Evolutionary conservation across 257 asterid genomes (phyloP).

Genomic region (Vinca minor): DNA sequence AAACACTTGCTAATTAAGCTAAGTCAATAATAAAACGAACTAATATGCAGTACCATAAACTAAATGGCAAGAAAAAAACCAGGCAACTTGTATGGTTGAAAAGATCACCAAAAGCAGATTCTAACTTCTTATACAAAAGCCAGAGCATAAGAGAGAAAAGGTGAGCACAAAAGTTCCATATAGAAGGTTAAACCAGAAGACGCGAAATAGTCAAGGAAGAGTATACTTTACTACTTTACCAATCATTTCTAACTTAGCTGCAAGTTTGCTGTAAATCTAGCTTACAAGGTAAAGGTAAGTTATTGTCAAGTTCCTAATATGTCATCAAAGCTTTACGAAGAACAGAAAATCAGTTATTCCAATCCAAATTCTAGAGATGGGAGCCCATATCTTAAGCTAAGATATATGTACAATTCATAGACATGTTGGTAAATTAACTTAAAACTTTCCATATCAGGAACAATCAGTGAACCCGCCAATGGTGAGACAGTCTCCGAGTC

Average conservation of each 20-base stretch:
- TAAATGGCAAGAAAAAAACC: no score
- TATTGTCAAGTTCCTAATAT: conserved; percentile 2
- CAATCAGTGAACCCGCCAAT: background rate
- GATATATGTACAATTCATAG: conserved; percentile 16
- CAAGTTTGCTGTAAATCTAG: conserved; percentile 3
- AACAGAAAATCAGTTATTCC: background rate
- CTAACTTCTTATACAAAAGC: no score
- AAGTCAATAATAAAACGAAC: no score
- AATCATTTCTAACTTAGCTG: conserved; percentile 11
- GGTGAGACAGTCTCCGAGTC: background rate
- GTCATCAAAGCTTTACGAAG: conserved; percentile 1
- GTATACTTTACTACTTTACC: conserved; percentile 10
- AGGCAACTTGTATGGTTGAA: no score
- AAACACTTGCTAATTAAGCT: no score
- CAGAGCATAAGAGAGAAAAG: no score
- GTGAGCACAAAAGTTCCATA: no score
- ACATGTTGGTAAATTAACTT: conserved; percentile 4
- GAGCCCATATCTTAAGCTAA: conserved; percentile 3
- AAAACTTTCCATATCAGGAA: conserved; percentile 1
- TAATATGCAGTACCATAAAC: no score
- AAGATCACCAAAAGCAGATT: no score
- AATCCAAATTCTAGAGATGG: conserved; percentile 3
- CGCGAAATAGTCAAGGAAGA: no score
- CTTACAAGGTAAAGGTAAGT: conserved; percentile 1
- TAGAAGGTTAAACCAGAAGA: no score